Conservation (phyloP, 2,329 filamentous ascomycete species). For the Coniochaeta sp. region DNA sequence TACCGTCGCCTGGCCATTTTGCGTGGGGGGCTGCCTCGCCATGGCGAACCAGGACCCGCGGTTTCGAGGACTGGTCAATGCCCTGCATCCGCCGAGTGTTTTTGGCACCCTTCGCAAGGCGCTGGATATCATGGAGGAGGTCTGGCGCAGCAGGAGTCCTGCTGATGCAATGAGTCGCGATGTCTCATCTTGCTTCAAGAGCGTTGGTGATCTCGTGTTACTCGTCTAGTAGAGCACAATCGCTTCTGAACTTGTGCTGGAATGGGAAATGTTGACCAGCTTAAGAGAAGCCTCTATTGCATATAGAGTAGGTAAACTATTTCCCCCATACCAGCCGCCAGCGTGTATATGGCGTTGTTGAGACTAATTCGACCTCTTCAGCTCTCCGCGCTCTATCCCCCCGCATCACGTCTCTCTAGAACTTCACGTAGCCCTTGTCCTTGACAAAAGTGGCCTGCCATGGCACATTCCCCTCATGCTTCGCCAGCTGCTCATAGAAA, state of each 20-base stretch:
- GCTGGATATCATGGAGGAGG: slow-evolving; percentile 36
- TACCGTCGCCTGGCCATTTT: slow-evolving; percentile 27
- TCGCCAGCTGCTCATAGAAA: slow-evolving; percentile 23
- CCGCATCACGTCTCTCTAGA: too few relatives aligned
- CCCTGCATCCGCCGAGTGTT: slow-evolving; percentile 33
- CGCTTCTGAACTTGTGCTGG: too few relatives aligned
- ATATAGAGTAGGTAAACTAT: not conserved
- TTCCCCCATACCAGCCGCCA: not conserved
- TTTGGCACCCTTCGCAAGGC: slow-evolving; percentile 40
- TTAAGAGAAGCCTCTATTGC: too few relatives aligned
- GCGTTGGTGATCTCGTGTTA: not conserved
- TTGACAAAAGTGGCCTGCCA: slow-evolving; percentile 29
- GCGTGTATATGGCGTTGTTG: not conserved
- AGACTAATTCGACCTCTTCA: too few relatives aligned
- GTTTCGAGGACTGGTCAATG: slow-evolving; percentile 31
- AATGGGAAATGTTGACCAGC: too few relatives aligned
- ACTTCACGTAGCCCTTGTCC: slow-evolving; percentile 22
- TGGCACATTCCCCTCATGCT: slow-evolving; percentile 17
- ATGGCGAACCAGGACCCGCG: slow-evolving; percentile 31
- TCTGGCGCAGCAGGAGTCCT: slow-evolving; percentile 30
- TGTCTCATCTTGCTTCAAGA: not conserved
- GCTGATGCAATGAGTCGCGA: not conserved
- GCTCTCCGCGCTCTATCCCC: too few relatives aligned
- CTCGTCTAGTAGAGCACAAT: not conserved
- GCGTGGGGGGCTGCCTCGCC: slow-evolving; percentile 27